A percentile compares a stretch with the other conserved stretches of the same genome.
Conservation (phyloP, 2,329 filamentous ascomycete species). For the Neofusicoccum kwambonambiense region DNA sequence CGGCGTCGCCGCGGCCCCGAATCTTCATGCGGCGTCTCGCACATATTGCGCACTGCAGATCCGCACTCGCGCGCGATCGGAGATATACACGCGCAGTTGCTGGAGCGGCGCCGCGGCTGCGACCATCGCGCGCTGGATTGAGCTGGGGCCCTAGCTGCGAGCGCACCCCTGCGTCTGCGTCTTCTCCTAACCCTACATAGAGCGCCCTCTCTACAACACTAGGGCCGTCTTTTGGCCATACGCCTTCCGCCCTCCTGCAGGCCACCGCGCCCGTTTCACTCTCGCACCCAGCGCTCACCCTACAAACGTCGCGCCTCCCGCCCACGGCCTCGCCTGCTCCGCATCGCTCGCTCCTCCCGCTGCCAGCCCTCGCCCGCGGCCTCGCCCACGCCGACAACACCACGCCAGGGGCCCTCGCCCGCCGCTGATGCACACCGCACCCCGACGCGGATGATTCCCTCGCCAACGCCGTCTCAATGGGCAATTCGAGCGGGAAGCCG, state of each 20-base stretch:
- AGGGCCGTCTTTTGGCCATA: constrained; percentile 17
- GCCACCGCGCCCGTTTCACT: constrained; percentile 16
- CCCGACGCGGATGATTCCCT: constrained; percentile 17
- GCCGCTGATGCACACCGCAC: constrained; percentile 9
- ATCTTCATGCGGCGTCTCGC: constrained; percentile 14
- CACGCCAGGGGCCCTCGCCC: constrained; percentile 1
- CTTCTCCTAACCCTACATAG: constrained; percentile 1
- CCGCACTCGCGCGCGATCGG: constrained; percentile 8
- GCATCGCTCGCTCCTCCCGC: constrained; percentile 13
- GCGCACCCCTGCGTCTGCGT: constrained; percentile 5
- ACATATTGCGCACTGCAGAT: constrained; percentile 11
- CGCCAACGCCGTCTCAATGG: constrained; percentile 58
- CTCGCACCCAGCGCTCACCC: constrained; percentile 14
- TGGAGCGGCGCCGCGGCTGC: constrained; percentile 14
- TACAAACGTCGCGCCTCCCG: constrained; percentile 16
- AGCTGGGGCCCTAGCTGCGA: constrained; percentile 12
- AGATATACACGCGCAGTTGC: constrained; percentile 13
- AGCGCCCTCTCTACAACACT: constrained; percentile 16
- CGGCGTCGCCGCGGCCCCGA: not conserved
- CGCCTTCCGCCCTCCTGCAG: constrained; percentile 15
- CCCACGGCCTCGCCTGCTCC: not conserved
- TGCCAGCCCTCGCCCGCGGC: not conserved
- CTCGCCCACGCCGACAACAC: not conserved
- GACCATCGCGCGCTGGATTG: constrained; percentile 10
- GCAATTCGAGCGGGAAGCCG: constrained; percentile 92